Evolutionary conservation across 805 yeast species (phyloP).

Genomic region (Wilhelminamyces savonicus): DNA sequence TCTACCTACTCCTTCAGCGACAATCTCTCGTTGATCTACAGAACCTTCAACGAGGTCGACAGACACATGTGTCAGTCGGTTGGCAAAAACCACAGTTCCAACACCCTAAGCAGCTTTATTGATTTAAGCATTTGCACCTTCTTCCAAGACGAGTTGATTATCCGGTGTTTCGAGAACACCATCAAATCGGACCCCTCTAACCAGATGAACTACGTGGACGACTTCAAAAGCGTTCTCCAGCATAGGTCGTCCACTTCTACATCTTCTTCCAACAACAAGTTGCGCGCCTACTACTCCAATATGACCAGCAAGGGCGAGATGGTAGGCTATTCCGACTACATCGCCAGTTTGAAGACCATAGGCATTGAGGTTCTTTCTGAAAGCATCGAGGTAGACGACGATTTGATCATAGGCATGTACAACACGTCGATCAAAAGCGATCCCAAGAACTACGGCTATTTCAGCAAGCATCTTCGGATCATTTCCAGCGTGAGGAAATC

Average conservation of each 20-base stretch:
- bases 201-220: constrained; percentile 31
- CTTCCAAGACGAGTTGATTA: constrained; percentile 35
- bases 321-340: constrained; percentile 29
- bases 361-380: constrained; percentile 17
- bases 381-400: constrained; percentile 22
- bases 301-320: constrained; percentile 21
- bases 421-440: constrained; percentile 22
- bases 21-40: constrained; percentile 25
- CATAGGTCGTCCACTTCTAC: constrained; percentile 6
- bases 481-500: constrained; percentile 23
- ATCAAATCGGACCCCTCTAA: constrained; percentile 25
- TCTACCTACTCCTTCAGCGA: constrained; percentile 23
- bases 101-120: constrained; percentile 19
- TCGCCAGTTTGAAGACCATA: constrained; percentile 23
- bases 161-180: constrained; percentile 34
- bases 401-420: constrained; percentile 29
- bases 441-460: constrained; percentile 31
- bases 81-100: constrained; percentile 15
- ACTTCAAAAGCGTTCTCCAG: constrained; percentile 18
- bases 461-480: constrained; percentile 20
- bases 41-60: constrained; percentile 32
- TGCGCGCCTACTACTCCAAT: constrained; percentile 23
- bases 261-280: constrained; percentile 9
- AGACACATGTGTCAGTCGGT: constrained; percentile 22
- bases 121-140: constrained; percentile 23